Conservation (phyloP, 345 rosid species). For the Linum usitatissimum region DNA sequence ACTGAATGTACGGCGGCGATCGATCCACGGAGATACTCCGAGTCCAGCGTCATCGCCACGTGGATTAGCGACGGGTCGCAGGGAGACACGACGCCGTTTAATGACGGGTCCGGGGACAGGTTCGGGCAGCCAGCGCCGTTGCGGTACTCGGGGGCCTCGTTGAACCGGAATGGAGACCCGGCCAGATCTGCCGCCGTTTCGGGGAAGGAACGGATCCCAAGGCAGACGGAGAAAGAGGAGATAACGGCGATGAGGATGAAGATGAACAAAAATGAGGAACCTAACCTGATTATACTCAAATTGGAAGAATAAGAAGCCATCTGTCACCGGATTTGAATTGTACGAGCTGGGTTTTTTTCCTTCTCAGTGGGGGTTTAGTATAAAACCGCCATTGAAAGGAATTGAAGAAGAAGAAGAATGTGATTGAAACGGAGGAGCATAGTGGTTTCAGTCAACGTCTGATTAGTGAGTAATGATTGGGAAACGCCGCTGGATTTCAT, state of each 20-base stretch:
- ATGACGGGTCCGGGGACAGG: constrained; percentile 7
- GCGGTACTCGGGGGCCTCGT: constrained; percentile 53
- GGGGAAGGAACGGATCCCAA: constrained; percentile 23
- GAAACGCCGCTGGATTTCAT: too few species aligned
- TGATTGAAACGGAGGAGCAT: too few species aligned
- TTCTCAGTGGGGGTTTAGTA: neutral
- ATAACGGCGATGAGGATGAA: neutral
- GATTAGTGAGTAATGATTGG: too few species aligned
- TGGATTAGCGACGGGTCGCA: constrained; percentile 44
- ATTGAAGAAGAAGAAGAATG: neutral
- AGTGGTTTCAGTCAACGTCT: too few species aligned
- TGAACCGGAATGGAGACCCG: constrained; percentile 15
- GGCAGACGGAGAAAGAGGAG: neutral
- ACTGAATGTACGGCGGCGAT: constrained; percentile 66
- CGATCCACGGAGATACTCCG: constrained; percentile 61
- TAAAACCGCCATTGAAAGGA: neutral
- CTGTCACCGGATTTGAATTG: too few species aligned
- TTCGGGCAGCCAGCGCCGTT: constrained; percentile 38
- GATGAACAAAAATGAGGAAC: neutral
- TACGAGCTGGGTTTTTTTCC: neutral
- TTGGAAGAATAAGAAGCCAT: neutral
- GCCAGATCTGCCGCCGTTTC: neutral
- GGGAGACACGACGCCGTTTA: constrained; percentile 1
- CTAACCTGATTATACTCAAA: neutral
- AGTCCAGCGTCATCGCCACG: constrained; percentile 73